Evolutionary conservation across 768 basidiomycete species (phyloP).

Genomic region (Pulveroboletus sp.): DNA sequence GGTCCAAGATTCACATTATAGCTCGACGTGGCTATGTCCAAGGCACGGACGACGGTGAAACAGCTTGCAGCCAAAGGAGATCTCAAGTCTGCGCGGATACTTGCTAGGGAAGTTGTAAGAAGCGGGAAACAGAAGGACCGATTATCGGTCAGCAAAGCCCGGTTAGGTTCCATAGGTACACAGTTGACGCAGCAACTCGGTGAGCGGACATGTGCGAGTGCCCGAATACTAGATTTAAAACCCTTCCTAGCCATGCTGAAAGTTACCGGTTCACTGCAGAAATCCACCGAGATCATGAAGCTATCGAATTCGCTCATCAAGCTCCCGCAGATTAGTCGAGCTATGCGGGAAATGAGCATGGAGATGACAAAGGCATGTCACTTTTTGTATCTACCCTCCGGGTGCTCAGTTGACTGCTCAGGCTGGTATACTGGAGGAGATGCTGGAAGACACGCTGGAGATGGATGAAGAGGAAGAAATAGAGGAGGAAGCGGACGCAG

Average conservation of each 20-base stretch:
- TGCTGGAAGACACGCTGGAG: conserved; percentile 91
- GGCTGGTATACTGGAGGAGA: conserved; percentile 98
- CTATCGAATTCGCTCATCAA: conserved; percentile 90
- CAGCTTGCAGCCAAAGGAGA: conserved; percentile 90
- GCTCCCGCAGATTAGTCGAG: conserved; percentile 86
- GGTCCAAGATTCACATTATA: conserved; percentile 31
- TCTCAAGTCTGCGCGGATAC: conserved; percentile 85
- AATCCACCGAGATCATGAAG: conserved; percentile 99
- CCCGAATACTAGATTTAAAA: neutral
- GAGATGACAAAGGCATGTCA: conserved; percentile 93
- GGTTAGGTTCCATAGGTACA: conserved; percentile 83
- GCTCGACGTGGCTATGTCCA: conserved; percentile 81
- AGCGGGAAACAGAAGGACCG: conserved; percentile 94
- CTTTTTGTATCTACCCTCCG: neutral
- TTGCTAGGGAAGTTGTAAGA: conserved; percentile 92
- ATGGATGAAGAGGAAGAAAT: conserved; percentile 93
- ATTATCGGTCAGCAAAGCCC: conserved; percentile 88
- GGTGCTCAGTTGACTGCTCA: conserved; percentile 30
- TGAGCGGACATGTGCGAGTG: conserved; percentile 37
- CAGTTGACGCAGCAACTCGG: conserved; percentile 92
- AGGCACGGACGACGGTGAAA: conserved; percentile 79
- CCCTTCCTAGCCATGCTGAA: conserved; percentile 79
- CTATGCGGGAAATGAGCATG: conserved; percentile 98
- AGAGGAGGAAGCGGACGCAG: conserved; percentile 94
- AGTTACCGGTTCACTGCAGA: conserved; percentile 96